Base-by-base conservation (phyloP, 441 rosid genomes). In the Kokia cookei region DNA sequence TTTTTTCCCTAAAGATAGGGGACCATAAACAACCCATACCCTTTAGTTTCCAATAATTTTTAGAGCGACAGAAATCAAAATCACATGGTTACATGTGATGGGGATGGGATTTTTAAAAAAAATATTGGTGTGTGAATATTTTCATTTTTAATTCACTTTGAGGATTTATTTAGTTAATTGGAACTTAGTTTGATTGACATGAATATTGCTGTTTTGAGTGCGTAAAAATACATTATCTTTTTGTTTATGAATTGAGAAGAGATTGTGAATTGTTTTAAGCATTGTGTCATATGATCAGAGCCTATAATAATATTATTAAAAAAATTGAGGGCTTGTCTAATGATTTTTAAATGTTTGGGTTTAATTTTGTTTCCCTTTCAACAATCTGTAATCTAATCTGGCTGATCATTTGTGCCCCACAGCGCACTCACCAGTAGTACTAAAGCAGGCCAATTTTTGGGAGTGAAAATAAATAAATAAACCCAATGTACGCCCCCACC, bases 21-120 rank as follows among this genome's bases (percentile, higher is more conserved):
- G 88, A 83, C 88, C 91, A 86, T 83, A 75, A 83, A 78, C 84
- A 71, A 73, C 85, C 93, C 93, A 89, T 83, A 77, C 89, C 90
- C 87, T 73, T 75, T 77, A 76, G 43, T 77, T 76, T 77, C 84
- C 67, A 76, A 74, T 81, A n/a, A 47, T 37, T 15, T 64, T 37
- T 62, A 0, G 12, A 26, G 4, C 15, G 62, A 40, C 43, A 69
- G 72, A 55, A 60, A 24, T 76, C 77, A 22, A 71, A 51, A 73
- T 81, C 90, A 87, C 91, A 85, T 85, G 91, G 78, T 60, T 55
- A 60, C 93, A 89, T 87, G 89, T 84, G 88, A 85, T 55, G 80
- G 76, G 83, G 69, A 77, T 79, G 84, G 81, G 78, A 55, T 11
- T 26, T 26, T 58, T 26, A 4, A 0, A 32, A 32, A 6, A 32